Base-by-base conservation (phyloP, 208 protist genomes). In the Angomonas ambiguus region DNA sequence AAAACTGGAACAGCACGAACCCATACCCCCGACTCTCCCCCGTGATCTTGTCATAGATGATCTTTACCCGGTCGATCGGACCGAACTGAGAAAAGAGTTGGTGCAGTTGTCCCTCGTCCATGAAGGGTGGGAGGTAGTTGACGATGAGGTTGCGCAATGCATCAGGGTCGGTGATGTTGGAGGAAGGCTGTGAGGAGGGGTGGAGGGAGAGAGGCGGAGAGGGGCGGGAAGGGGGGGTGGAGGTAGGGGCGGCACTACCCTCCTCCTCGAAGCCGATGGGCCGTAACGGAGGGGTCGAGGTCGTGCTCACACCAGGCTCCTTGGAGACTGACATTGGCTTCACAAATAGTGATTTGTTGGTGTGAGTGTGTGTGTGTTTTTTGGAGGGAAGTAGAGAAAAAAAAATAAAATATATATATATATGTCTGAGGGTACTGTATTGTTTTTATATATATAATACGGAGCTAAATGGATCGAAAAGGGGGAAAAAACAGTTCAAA, bases 21-120 rank as follows among this genome's bases (percentile, higher is more conserved):
- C 88, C 88, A 75, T 97, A 97, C 27, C 92, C 92, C 11, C 83
- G 82, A 56, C 84, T 92, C 74, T 93, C 78, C 1, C 74, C 71
- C 0, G 85, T 92, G 24, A 79, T 80, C 55, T 81, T 85, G 71
- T 97, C 89, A 72, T 86, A 91, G 16, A 95, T 93, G 42, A 97
- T 90, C 65, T 93, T 90, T 28, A 92, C 83, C 33, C 75, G 83
- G 53, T 93, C 83, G 51, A 97, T 87, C n/a, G 77, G 84, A 11
- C 92, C 92, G 42, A 90, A 95, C 66, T 88, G 83, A 2, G 65
- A 67, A 62, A 97, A 97, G 28, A 93, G 79, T 42, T 91, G 66
- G 31, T 28, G 77, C 13, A 92, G 71, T 62, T 86, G 76, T 20
- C 35, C 56, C 64, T 95, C 86, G 63, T 90, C 85, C 77, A 95